These are phyloP conservation scores for Candida glaebosa DNA, from an alignment of 805 yeast genomes.

Conservation along the genomic window DNA sequence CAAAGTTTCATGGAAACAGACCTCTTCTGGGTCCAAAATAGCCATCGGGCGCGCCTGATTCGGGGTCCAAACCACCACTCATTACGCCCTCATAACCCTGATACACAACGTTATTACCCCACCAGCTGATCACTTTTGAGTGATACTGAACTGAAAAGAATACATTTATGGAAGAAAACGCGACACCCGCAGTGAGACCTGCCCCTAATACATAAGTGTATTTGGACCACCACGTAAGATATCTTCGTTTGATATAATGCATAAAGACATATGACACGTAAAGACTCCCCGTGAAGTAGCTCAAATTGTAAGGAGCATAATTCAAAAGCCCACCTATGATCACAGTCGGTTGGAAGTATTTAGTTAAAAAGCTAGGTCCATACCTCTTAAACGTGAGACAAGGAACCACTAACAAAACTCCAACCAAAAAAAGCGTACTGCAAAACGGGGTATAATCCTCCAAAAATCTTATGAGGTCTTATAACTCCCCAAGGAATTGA, in stretches of 20 bases:
- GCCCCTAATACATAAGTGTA: slow-evolving; percentile 57
- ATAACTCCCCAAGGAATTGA: slow-evolving; percentile 49
- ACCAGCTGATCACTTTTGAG: slow-evolving; percentile 46
- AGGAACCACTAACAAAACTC: slow-evolving; percentile 26
- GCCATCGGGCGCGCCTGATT: slow-evolving; percentile 23
- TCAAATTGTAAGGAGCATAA: slow-evolving; percentile 45
- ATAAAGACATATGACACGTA: slow-evolving; percentile 49
- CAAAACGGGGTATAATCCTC: slow-evolving; percentile 45
- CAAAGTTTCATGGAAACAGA: slow-evolving; percentile 17
- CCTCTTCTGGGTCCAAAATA: slow-evolving; percentile 34
- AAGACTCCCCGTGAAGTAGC: slow-evolving; percentile 52
- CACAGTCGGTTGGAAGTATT: slow-evolving; percentile 48
- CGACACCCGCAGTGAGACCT: slow-evolving; percentile 54
- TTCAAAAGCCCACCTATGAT: slow-evolving; percentile 43
- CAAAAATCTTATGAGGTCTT: slow-evolving; percentile 53
- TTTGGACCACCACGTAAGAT: slow-evolving; percentile 60
- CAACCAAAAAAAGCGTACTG: slow-evolving; percentile 54
- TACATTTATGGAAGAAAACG: slow-evolving; percentile 51
- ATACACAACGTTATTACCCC: slow-evolving; percentile 47
- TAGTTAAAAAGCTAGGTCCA: slow-evolving; percentile 12
- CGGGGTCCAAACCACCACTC: slow-evolving; percentile 13
- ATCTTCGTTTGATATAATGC: slow-evolving; percentile 43
- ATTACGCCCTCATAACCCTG: slow-evolving; percentile 26
- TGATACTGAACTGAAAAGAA: slow-evolving; percentile 51
- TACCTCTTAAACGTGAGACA: slow-evolving; percentile 16